Evolutionary conservation across 176 grass and related monocot genomes (phyloP).

Genomic region (Oryza australiensis): DNA sequence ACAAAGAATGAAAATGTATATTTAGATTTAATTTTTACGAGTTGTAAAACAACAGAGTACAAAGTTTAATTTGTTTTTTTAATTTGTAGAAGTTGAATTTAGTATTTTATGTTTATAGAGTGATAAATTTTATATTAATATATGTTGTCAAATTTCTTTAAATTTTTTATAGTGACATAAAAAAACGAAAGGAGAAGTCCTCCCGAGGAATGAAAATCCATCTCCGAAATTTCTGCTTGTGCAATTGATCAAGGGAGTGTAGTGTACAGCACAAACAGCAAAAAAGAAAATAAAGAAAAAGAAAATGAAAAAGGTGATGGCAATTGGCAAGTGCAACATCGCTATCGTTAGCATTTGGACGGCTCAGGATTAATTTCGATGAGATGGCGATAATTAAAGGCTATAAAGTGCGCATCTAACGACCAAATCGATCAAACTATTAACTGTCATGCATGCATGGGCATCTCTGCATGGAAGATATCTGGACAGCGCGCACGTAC

Average conservation of each 20-base stretch:
- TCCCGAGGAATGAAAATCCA: too few relatives aligned
- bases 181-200: too few relatives aligned
- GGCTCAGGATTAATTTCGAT: not conserved
- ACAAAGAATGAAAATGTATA: too few relatives aligned
- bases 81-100: too few relatives aligned
- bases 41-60: too few relatives aligned
- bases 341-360: constrained; percentile 11
- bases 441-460: not conserved
- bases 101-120: too few relatives aligned
- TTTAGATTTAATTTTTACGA: too few relatives aligned
- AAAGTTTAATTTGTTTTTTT: too few relatives aligned
- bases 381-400: constrained; percentile 14
- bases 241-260: not conserved
- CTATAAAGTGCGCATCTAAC: not conserved
- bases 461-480: constrained; percentile 28
- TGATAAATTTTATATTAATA: too few relatives aligned
- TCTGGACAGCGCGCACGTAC: not conserved
- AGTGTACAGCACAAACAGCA: not conserved
- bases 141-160: too few relatives aligned
- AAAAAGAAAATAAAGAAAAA: not conserved
- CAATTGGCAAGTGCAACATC: constrained; percentile 17
- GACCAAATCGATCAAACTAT: constrained; percentile 30
- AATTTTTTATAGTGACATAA: too few relatives aligned
- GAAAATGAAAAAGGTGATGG: not conserved
- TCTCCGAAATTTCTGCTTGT: not conserved